A percentile compares a stretch with the other conserved stretches of the same genome.
Conservation (phyloP, 2,329 filamentous ascomycete genomes). For the Ascocoryne sarcoides region DNA sequence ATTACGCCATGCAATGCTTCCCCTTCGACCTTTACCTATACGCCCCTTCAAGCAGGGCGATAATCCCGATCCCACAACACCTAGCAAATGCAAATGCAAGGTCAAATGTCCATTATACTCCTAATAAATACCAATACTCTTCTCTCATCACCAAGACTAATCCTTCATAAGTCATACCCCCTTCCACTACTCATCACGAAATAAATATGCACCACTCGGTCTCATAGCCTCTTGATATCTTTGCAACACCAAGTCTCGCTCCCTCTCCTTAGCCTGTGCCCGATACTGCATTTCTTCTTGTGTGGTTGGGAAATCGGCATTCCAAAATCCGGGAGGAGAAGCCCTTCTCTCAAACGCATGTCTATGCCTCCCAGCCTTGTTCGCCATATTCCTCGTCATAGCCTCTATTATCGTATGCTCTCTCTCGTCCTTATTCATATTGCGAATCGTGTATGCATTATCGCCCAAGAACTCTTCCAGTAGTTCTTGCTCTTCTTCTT, state of each 20-base stretch:
- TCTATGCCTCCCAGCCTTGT: constrained; percentile 68
- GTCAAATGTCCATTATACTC: too few species aligned
- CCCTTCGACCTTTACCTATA: too few species aligned
- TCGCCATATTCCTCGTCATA: constrained; percentile 62
- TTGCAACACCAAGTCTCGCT: constrained; percentile 57
- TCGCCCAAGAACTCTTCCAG: constrained; percentile 48
- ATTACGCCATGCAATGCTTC: too few species aligned
- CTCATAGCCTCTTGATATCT: constrained; percentile 76
- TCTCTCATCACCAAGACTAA: neutral
- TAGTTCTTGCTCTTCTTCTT: constrained; percentile 38
- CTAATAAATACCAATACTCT: too few species aligned
- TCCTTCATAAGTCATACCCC: neutral
- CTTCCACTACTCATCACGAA: constrained; percentile 57
- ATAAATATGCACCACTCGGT: constrained; percentile 67
- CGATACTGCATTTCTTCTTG: constrained; percentile 66
- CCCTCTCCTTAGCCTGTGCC: constrained; percentile 53
- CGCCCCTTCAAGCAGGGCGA: too few species aligned
- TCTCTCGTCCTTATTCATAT: constrained; percentile 52
- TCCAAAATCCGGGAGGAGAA: constrained; percentile 85
- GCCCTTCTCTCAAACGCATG: constrained; percentile 61
- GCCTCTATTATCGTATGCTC: constrained; percentile 66
- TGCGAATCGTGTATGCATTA: constrained; percentile 48
- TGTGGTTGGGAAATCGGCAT: constrained; percentile 78
- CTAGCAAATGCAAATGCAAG: too few species aligned
- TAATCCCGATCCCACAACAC: too few species aligned